Evolutionary conservation across 2,329 filamentous ascomycete genomes (phyloP), one percentile per base, ranked within the genome.

Genomic region (Tolypocladium album): DNA sequence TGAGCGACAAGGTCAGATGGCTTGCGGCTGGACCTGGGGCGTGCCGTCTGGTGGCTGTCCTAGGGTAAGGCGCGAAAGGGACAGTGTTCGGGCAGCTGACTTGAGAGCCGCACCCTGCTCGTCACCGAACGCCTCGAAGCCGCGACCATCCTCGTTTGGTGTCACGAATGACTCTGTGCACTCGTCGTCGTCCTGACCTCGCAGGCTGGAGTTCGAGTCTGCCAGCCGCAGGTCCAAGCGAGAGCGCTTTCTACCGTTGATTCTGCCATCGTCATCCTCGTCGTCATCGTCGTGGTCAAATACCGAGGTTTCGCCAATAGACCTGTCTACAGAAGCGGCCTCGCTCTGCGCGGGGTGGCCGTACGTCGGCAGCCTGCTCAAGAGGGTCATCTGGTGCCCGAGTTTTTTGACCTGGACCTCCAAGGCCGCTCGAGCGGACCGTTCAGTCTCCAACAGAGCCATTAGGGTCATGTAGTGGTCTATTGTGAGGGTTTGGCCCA

Each of bases 51-150:
- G 64, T 20, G 64, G 56, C 56, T 59, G 67, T 15, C 62, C 74
- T 64, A 82, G 72, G 1, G 83, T 86, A 65, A 87, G 70, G 67
- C 84, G 82, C 61, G 83, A 83, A 13, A 88, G 75, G 36, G 83
- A 89, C 67, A 90, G 78, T 52, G 84, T 87, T 64, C 83, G 82
- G 27, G 83, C 83, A 1, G 85, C 83, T 68, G 76, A 83, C 63
- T 81, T 80, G 57, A 73, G 71, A 55, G 70, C 72, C 24, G 71
- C 66, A 12, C 73, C 71, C 57, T 75, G 72, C 24, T 74, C 74
- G 34, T 76, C 78, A 1, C 74, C 75, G 61, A 76, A 78, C 4
- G 67, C 75, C 3, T 75, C 75, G 58, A 75, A 76, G 31, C 64
- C 74, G 38, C 71, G 70, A 9, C 69, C 66, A 58, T 81, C 79